These are phyloP conservation scores for Wickerhamiella siamensis DNA, from an alignment of 805 yeast genomes.

Conservation along the genomic window DNA sequence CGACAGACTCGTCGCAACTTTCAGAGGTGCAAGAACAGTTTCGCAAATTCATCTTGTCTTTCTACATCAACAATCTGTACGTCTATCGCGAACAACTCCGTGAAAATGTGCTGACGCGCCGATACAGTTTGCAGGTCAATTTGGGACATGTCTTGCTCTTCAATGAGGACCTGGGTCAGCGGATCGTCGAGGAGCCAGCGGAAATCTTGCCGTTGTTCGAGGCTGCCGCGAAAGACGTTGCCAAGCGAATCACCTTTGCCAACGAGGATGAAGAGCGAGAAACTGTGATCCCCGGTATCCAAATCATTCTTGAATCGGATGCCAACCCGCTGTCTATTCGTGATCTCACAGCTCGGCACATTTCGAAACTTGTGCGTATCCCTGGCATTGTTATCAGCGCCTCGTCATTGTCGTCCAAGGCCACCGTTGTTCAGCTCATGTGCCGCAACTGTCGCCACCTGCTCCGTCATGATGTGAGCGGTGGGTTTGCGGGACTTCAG, in stretches of 20 bases:
- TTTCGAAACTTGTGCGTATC: slow-evolving; percentile 76
- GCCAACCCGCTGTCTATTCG: slow-evolving; percentile 63
- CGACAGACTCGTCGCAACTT: slow-evolving; percentile 29
- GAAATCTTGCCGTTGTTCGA: slow-evolving; percentile 82
- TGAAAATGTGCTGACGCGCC: slow-evolving; percentile 66
- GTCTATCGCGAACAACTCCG: slow-evolving; percentile 77
- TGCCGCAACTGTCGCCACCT: slow-evolving; percentile 83
- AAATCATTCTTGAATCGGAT: slow-evolving; percentile 59
- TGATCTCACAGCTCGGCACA: slow-evolving; percentile 71
- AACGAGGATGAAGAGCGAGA: slow-evolving; percentile 27
- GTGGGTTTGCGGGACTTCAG: slow-evolving; percentile 57
- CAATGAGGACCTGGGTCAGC: slow-evolving; percentile 79
- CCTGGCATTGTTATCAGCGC: slow-evolving; percentile 91
- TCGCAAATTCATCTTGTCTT: slow-evolving; percentile 69
- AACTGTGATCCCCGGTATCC: slow-evolving; percentile 65
- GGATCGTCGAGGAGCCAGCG: slow-evolving; percentile 70
- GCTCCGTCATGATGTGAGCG: slow-evolving; percentile 41
- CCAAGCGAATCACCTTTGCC: slow-evolving; percentile 40
- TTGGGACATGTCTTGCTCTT: slow-evolving; percentile 75
- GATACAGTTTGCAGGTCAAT: slow-evolving; percentile 58
- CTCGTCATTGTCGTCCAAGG: slow-evolving; percentile 75
- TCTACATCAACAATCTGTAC: slow-evolving; percentile 68
- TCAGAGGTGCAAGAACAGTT: slow-evolving; percentile 31
- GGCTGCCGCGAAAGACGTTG: slow-evolving; percentile 43
- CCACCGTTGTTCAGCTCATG: slow-evolving; percentile 68